Conservation (phyloP, 345 rosid species). For the Hibiscus syriacus region DNA sequence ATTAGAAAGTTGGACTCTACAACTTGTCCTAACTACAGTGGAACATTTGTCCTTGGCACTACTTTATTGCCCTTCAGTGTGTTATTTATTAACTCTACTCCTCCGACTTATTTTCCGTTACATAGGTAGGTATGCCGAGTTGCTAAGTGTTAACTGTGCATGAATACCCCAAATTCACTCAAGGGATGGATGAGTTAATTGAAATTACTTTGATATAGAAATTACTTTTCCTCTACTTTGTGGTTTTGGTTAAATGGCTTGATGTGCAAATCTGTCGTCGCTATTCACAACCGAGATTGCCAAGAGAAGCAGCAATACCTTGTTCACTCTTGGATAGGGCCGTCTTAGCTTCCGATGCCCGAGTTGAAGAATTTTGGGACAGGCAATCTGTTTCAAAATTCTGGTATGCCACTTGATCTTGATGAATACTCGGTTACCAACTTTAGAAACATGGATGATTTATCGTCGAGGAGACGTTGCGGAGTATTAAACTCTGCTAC, state of each 20-base stretch:
- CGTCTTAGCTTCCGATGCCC: constrained; percentile 17
- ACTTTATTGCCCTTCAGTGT: constrained; percentile 17
- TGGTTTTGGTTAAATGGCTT: constrained; percentile 8
- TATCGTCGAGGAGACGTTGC: constrained; percentile 67
- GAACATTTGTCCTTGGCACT: constrained; percentile 14
- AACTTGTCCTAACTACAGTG: constrained; percentile 7
- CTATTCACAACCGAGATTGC: constrained; percentile 1
- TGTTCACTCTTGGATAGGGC: background rate
- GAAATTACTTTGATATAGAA: constrained; percentile 8
- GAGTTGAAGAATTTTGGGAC: constrained; percentile 16
- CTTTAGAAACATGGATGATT: constrained; percentile 90
- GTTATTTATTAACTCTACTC: constrained; percentile 19
- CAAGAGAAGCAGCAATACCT: constrained; percentile 11
- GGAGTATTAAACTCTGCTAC: constrained; percentile 94
- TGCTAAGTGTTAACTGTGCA: background rate
- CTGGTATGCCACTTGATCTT: constrained; percentile 91
- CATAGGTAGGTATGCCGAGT: constrained; percentile 7
- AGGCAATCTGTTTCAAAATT: constrained; percentile 37
- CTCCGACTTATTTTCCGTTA: constrained; percentile 9
- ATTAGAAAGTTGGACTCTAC: constrained; percentile 18
- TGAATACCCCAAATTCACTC: constrained; percentile 6
- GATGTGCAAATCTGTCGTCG: background rate
- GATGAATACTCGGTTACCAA: constrained; percentile 85
- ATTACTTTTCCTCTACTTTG: constrained; percentile 9
- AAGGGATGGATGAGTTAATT: constrained; percentile 9